phyloP scores from a whole-genome alignment of 1,139 yeast species.

The Pneumocystis canis region DNA sequence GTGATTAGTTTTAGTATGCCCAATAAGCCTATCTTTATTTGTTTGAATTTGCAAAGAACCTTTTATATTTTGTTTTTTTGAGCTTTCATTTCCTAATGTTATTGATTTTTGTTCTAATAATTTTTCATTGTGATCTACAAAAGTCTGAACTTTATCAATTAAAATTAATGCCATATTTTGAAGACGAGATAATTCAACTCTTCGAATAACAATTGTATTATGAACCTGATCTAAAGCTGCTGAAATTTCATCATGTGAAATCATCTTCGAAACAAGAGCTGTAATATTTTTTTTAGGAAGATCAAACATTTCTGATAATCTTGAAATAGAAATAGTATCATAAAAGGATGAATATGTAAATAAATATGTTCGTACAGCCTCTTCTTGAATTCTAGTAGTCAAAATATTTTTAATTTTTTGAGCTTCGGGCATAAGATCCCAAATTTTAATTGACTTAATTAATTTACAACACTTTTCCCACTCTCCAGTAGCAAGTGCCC shows the following conservation, averaged over 20 bases:
- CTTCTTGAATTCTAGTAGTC: constrained; percentile 64
- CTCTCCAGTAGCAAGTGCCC: constrained; percentile 75
- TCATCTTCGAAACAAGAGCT: constrained; percentile 57
- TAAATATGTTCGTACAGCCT: constrained; percentile 79
- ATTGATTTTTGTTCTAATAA: constrained; percentile 24
- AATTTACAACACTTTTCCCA: constrained; percentile 69
- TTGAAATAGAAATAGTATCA: constrained; percentile 55
- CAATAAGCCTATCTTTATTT: background rate
- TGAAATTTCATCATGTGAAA: constrained; percentile 57
- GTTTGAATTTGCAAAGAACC: background rate
- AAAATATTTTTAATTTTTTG: constrained; percentile 54
- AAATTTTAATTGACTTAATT: constrained; percentile 64
- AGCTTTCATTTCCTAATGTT: constrained; percentile 5
- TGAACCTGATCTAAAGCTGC: constrained; percentile 51
- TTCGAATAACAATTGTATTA: constrained; percentile 47
- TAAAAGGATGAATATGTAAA: constrained; percentile 70
- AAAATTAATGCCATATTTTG: constrained; percentile 79
- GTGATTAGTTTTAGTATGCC: background rate
- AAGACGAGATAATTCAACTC: constrained; percentile 67
- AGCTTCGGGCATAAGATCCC: constrained; percentile 65
- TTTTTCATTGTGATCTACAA: constrained; percentile 65
- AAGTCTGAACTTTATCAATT: constrained; percentile 71
- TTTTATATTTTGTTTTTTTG: background rate
- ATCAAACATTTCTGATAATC: constrained; percentile 53
- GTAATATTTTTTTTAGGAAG: constrained; percentile 42